These are phyloP conservation scores for Fusarium humuli DNA, from an alignment of 2,329 filamentous ascomycete species.

Conservation along the genomic window DNA sequence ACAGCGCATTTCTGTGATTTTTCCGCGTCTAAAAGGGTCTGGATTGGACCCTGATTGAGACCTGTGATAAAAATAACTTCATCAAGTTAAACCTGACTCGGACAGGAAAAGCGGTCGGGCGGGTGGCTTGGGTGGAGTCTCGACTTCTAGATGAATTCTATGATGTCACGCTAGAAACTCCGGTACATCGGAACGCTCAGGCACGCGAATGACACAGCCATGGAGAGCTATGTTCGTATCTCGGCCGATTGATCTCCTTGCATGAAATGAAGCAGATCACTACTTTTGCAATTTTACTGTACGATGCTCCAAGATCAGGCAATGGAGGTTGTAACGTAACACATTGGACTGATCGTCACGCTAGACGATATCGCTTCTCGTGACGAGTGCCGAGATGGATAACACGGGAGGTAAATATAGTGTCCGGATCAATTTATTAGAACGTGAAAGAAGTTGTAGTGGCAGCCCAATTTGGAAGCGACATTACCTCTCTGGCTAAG, in stretches of 20 bases:
- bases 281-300: not conserved
- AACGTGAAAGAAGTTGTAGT: not conserved
- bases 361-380: not conserved
- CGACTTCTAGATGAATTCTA: not conserved
- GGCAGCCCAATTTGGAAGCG: accelerated
- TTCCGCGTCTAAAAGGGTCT: not conserved
- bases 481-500: too few species aligned
- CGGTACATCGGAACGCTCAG: not conserved
- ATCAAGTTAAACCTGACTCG: not conserved
- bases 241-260: not conserved
- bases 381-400: too few species aligned
- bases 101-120: not conserved
- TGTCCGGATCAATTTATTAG: accelerated
- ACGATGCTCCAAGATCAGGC: not conserved
- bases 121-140: not conserved
- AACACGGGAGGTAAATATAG: not conserved
- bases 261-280: not conserved
- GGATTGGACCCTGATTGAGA: not conserved
- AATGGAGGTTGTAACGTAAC: not conserved
- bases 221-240: not conserved
- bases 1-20: too few species aligned
- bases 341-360: not conserved
- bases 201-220: not conserved
- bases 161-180: not conserved
- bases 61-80: conserved; percentile 8